Base-by-base conservation (phyloP, 1,284 basidiomycete genomes). In the Rhodotorula sp. region DNA sequence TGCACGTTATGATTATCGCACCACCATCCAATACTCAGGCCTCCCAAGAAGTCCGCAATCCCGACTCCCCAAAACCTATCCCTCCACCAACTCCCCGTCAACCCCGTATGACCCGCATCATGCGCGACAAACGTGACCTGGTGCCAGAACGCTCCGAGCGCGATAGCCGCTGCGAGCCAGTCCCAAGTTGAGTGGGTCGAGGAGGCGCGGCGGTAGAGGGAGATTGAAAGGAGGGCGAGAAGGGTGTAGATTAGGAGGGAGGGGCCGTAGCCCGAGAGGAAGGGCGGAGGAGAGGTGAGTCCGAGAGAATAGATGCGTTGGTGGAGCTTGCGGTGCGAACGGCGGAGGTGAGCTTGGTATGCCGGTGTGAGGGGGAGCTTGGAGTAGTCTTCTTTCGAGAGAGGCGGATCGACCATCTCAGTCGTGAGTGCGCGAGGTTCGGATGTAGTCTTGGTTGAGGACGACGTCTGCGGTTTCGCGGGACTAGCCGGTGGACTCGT, bases 1-100 rank as follows among this genome's bases (percentile, higher is more conserved):
- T 99, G 95, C 60, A 96, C 87, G 77, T 99, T 97, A 81, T 99
- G 95, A 79, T 96, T 98, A 80, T 96, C 87, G 67, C 94, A 92
- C 95, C 95, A 99, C 96, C 95, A 99, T 51, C 92, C 90, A 48
- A 96, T 85, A 79, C 92, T 95, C 63, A 99, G 83, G 2, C 95
- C 95, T 28, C 95, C 94, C 62, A 95, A 83, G 77, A 90, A 92
- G 80, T 94, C 86, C 1, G 92, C 90, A 65, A 95, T 84, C n/a
- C 89, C 79, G 67, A 90, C 92, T 28, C 87, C 89, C 62, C 95
- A 82, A 59, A 92, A 76, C 50, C 94, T 87, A 79, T 99, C 95
- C 63, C 84, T 81, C 44, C 83, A 81, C 89, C 92, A 96, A 78
- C 89, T 82, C 72, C 95, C 93, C 0, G 93, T 95, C 70, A 99